Conservation (phyloP, 2,329 filamentous ascomycete genomes). For the Claviceps monticola region DNA sequence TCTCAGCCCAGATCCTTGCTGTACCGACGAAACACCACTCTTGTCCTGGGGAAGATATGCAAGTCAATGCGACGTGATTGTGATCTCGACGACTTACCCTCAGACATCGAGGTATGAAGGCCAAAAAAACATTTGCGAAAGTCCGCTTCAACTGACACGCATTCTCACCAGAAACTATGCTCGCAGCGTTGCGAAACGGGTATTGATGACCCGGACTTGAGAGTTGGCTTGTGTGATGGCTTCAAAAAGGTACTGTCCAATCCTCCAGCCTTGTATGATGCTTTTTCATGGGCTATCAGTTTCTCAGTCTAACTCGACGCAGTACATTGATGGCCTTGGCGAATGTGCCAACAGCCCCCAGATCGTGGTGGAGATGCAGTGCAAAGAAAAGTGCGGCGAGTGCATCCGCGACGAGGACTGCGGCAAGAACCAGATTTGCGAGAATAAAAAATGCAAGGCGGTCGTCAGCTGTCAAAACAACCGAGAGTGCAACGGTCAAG, state of each 20-base stretch:
- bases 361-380: constrained; percentile 2
- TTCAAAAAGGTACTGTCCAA: constrained; percentile 4
- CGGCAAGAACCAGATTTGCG: constrained; percentile 2
- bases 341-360: constrained; percentile 3
- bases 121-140: not conserved
- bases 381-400: constrained; percentile 3
- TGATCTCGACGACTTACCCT: constrained; percentile 1
- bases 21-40: not conserved
- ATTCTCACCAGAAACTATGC: constrained; percentile 2
- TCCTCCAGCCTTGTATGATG: too few relatives aligned
- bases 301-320: not conserved
- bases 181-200: constrained; percentile 2
- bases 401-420: constrained; percentile 4
- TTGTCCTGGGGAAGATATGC: constrained; percentile 5
- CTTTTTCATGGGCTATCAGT: not conserved
- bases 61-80: constrained; percentile 4
- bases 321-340: constrained; percentile 6
- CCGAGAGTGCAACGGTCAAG: constrained; percentile 5
- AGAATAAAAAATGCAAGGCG: constrained; percentile 2
- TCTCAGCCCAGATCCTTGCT: not conserved
- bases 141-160: not conserved
- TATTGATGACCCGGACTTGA: constrained; percentile 2
- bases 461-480: constrained; percentile 3
- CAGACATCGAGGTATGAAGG: constrained; percentile 2
- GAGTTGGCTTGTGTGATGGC: constrained; percentile 1